phyloP scores from a whole-genome alignment of 2,329 filamentous ascomycete genomes.

The Trichoderma semiorbis region DNA sequence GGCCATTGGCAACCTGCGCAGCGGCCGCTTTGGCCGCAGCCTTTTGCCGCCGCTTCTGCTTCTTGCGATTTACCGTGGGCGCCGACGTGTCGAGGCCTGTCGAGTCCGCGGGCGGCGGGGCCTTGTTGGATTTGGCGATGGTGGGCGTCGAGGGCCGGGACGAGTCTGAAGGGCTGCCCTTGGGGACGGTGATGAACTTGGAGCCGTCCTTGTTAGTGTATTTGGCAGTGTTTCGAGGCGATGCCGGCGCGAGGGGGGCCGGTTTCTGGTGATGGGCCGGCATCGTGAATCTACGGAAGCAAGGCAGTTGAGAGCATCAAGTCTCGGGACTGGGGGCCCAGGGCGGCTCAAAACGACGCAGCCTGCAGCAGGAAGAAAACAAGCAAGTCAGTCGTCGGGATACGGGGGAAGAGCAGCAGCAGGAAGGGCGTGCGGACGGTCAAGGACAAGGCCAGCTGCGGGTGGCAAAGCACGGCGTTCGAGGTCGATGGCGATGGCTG shows the following conservation, averaged over 20 bases:
- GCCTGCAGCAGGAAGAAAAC: constrained; percentile 6
- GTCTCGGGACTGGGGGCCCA: constrained; percentile 23
- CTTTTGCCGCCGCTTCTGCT: constrained; percentile 89
- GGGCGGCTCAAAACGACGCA: constrained; percentile 18
- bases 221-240: constrained; percentile 54
- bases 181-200: constrained; percentile 65
- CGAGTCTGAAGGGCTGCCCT: constrained; percentile 50
- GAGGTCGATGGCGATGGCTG: constrained; percentile 17
- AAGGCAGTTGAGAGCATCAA: constrained; percentile 38
- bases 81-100: constrained; percentile 33
- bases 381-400: constrained; percentile 11
- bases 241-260: constrained; percentile 47
- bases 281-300: constrained; percentile 41
- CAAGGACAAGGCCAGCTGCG: not conserved
- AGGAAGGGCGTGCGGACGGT: not conserved
- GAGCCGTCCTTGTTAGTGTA: constrained; percentile 67
- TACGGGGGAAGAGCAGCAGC: not conserved
- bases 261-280: constrained; percentile 52
- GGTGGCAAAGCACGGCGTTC: constrained; percentile 17
- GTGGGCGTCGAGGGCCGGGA: constrained; percentile 53
- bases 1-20: constrained; percentile 40
- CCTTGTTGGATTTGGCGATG: constrained; percentile 36
- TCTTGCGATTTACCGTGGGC: constrained; percentile 78
- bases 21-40: constrained; percentile 65
- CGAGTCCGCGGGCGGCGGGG: constrained; percentile 29